Conservation (phyloP, 352 stramenopile genomes). For the Plasmopara muralis region DNA sequence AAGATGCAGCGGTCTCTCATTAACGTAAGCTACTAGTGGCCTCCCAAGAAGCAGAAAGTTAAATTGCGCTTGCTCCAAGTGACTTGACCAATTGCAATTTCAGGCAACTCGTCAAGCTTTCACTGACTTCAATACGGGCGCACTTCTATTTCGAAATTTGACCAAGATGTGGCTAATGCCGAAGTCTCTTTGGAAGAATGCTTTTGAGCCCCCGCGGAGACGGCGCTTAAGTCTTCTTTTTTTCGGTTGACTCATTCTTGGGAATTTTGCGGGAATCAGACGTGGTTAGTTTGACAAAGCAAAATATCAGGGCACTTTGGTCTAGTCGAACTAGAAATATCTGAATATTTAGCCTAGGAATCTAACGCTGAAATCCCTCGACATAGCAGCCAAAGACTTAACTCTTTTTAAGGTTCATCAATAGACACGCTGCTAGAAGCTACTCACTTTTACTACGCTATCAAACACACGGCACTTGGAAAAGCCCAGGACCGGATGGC, state of each 20-base stretch:
- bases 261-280: slow-evolving; percentile 3
- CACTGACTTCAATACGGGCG: not conserved
- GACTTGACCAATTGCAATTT: not conserved
- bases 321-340: slow-evolving; percentile 4
- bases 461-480: not conserved
- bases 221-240: no score
- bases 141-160: slow-evolving; percentile 8
- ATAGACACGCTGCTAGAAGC: not conserved
- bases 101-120: slow-evolving; percentile 4
- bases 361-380: not conserved
- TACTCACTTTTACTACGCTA: not conserved
- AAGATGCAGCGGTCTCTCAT: slow-evolving; percentile 1
- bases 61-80: not conserved
- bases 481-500: not conserved
- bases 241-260: no score
- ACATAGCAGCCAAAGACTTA: not conserved
- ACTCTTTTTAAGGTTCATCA: not conserved
- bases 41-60: not conserved
- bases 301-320: slow-evolving; percentile 6
- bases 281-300: not conserved
- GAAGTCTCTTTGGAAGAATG: not conserved
- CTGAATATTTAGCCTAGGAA: not conserved
- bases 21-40: not conserved
- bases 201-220: no score
- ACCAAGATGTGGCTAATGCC: slow-evolving; percentile 1